Conservation (phyloP, 78 protist species). For the Emiliania huxleyi region DNA sequence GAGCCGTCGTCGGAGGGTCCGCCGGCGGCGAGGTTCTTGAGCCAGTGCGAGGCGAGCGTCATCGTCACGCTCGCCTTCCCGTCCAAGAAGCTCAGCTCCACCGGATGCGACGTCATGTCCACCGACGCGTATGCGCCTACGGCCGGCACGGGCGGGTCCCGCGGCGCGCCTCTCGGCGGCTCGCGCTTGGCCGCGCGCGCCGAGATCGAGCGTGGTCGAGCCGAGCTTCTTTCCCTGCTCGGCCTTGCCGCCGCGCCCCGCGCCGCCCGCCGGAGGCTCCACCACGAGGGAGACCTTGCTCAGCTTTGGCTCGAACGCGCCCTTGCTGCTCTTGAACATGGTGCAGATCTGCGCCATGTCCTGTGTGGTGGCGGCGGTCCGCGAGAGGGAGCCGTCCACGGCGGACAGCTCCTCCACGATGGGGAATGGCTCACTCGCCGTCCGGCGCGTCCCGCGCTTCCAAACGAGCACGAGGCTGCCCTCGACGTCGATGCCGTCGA, state of each 20-base stretch:
- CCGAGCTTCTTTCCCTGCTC: background rate
- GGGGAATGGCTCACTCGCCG: background rate
- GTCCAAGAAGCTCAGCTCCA: background rate
- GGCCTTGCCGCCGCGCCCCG: background rate
- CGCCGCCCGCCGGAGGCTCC: background rate
- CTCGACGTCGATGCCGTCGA: background rate
- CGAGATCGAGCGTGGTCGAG: background rate
- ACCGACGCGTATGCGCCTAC: background rate
- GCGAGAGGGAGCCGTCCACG: background rate
- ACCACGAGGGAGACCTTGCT: background rate
- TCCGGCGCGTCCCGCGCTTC: background rate
- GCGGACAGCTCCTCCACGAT: background rate
- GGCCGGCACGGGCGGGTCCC: too few relatives aligned
- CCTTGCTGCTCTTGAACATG: background rate
- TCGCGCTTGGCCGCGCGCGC: too few relatives aligned
- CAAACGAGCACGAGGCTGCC: background rate
- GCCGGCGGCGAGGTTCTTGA: background rate
- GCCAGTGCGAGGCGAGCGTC: background rate
- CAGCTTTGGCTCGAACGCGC: background rate
- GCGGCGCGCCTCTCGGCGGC: too few relatives aligned
- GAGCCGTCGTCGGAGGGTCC: background rate
- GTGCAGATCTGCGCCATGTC: slow-evolving; percentile 2
- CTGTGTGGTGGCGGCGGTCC: background rate
- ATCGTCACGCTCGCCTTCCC: background rate
- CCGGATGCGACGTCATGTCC: background rate